These are phyloP conservation scores for Colletotrichum chrysophilum DNA, from an alignment of 2,329 filamentous ascomycete species.

Conservation along the genomic window DNA sequence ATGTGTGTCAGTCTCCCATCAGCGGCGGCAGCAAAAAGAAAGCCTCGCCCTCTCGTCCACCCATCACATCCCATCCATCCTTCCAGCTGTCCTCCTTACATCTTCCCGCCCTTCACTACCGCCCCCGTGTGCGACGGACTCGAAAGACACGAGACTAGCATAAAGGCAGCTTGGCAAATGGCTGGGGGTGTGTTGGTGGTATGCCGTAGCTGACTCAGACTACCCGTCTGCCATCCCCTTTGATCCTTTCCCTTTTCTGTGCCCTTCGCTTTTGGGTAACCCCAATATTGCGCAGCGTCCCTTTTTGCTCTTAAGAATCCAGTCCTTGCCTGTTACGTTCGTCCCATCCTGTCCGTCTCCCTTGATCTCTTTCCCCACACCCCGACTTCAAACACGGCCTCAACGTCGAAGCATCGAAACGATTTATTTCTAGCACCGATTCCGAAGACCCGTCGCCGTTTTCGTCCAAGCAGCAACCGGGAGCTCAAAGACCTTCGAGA, in stretches of 20 bases:
- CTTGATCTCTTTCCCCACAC: background rate
- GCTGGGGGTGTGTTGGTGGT: background rate
- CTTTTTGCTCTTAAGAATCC: background rate
- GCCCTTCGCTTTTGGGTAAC: background rate
- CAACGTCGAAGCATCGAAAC: background rate
- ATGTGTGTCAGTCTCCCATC: background rate
- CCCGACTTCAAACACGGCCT: background rate
- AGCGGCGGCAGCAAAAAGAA: background rate
- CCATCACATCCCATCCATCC: background rate
- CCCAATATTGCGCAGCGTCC: background rate
- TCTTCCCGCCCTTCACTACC: background rate
- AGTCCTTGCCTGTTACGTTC: background rate
- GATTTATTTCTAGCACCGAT: background rate
- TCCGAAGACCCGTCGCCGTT: background rate
- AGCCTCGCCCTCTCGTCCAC: background rate
- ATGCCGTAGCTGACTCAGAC: conserved; percentile 15
- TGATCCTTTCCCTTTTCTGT: background rate
- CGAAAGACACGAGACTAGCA: background rate
- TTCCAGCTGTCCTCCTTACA: background rate
- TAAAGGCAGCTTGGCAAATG: conserved; percentile 1
- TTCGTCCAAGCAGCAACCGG: background rate
- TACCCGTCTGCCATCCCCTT: background rate
- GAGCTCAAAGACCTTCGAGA: background rate
- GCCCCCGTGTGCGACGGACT: background rate
- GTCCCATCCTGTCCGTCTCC: background rate